Evolutionary conservation across 805 yeast genomes (phyloP), one percentile per base, ranked within the genome.

Genomic region (Zygosaccharomyces pseudorouxii): DNA sequence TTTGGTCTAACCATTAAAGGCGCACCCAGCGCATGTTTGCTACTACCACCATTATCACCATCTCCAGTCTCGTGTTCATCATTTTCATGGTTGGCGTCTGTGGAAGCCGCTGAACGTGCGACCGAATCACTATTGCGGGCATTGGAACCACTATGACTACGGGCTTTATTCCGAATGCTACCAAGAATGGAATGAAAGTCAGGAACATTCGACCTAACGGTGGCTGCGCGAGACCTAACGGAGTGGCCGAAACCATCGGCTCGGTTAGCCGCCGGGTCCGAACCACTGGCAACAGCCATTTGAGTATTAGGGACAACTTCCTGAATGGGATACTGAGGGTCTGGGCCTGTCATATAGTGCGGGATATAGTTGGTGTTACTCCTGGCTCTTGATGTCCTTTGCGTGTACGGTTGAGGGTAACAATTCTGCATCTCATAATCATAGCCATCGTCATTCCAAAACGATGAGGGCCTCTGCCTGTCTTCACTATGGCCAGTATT

Each of bases 1-100:
- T 63, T 66, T 37, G 71, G 71, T 47, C 62, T 64, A 29, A 67
- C 68, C 61, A 65, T 57, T 50, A 67, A 54, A 18, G 68, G 68
- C 3, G 62, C 58, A 38, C 51, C 53, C 18, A 50, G 40, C 23
- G 50, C 49, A 33, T 43, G 46, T 4, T 38, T 7, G 12, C 45
- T 38, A 20, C 41, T 38, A 16, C 48, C 46, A 28, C 29, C 37
- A 23, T 42, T 33, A 35, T 30, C 23, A 25, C 38, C 44, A 2
- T 43, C 45, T 35, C 33, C 27, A 4, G 28, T 25, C 11, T 25
- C 28, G 7, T 9, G 10, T 2, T 10, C 28, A 25, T 25, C 3
- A 5, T 25, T 25, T 1, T 42, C 43, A 7, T 30, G 38, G 12
- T 41, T 45, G 12, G 39, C 30, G 19, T 19, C 49, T 45, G 8